A percentile compares a stretch with the other conserved stretches of the same genome.
Evolutionary conservation across 2,329 filamentous ascomycete species (phyloP).

Genomic region (Monosporascus sp.): DNA sequence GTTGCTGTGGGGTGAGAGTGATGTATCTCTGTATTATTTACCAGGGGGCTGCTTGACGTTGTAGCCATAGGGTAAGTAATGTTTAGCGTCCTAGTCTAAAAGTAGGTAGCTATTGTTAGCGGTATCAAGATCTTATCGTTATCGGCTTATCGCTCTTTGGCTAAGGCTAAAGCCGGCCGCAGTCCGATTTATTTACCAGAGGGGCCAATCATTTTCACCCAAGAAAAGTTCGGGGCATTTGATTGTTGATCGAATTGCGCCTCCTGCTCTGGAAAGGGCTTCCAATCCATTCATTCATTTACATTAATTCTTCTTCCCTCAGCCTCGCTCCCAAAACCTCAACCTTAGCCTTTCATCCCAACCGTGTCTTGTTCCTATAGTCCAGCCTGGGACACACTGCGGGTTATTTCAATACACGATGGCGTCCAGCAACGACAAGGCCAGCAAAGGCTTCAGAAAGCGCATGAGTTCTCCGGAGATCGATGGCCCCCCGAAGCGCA

Average conservation of each 20-base stretch:
- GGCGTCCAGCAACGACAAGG: conserved; percentile 9
- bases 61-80: background rate
- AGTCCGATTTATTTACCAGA: background rate
- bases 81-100: background rate
- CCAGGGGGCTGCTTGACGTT: too few relatives aligned
- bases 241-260: background rate
- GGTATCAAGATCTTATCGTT: background rate
- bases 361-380: background rate
- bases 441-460: conserved; percentile 19
- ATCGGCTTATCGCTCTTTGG: background rate
- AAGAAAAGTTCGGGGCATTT: background rate
- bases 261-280: background rate
- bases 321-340: background rate
- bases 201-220: background rate
- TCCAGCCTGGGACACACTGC: too few relatives aligned
- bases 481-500: conserved; percentile 21
- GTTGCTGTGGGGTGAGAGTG: too few relatives aligned
- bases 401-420: background rate
- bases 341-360: background rate
- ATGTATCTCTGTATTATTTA: too few relatives aligned
- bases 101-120: too few relatives aligned
- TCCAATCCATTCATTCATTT: background rate
- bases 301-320: background rate
- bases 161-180: background rate
- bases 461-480: conserved; percentile 19